Percentiles rank a stretch among this genome's conserved stretches.
phyloP scores from a whole-genome alignment of 257 asterid species.

The Jacaranda copaia region DNA sequence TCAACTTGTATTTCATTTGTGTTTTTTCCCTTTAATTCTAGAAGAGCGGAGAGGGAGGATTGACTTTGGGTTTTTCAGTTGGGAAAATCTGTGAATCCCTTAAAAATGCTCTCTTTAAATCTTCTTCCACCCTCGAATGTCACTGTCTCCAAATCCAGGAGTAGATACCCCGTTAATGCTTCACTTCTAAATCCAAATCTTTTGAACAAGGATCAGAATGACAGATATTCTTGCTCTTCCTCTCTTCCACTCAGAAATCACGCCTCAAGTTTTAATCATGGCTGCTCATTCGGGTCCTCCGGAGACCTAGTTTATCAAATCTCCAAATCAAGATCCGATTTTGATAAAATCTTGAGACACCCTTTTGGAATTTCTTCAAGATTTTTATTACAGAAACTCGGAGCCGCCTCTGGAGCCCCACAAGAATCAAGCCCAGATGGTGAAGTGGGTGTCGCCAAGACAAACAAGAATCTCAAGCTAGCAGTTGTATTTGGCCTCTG shows the following conservation, averaged over 20 bases:
- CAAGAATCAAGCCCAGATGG: conserved; percentile 2
- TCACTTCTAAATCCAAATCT: not conserved
- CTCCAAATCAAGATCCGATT: not conserved
- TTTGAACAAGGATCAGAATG: not conserved
- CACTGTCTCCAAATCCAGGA: not conserved
- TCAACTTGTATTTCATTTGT: too few species aligned
- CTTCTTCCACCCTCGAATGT: not conserved
- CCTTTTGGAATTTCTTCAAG: conserved; percentile 1
- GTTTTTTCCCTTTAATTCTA: too few species aligned
- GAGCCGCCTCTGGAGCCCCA: not conserved
- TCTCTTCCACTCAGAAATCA: not conserved
- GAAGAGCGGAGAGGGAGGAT: too few species aligned
- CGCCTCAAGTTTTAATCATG: not conserved
- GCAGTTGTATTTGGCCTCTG: not conserved
- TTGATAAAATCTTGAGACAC: not conserved
- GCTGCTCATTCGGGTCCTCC: not conserved
- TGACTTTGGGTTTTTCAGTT: too few species aligned
- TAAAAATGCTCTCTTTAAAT: not conserved
- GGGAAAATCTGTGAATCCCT: not conserved
- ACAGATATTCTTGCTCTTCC: not conserved
- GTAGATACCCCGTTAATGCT: not conserved
- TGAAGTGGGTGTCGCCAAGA: not conserved
- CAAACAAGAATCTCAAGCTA: not conserved
- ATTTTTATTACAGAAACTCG: not conserved
- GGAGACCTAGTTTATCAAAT: not conserved